Conservation (phyloP, 441 rosid genomes). For the Euphorbia schlechtendalii region DNA sequence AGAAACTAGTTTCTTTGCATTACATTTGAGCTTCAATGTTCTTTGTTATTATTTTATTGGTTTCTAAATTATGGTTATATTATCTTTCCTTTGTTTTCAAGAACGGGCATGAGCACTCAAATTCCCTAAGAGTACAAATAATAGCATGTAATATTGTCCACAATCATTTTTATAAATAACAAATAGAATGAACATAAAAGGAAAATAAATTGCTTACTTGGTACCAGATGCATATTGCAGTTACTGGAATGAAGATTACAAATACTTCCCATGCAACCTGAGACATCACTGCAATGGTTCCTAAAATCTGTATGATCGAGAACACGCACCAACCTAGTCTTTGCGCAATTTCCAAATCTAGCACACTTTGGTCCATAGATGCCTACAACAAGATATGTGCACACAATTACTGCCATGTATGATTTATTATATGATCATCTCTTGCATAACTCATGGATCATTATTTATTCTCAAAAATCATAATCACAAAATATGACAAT, state of each 20-base stretch:
- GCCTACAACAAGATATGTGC: conserved; percentile 41
- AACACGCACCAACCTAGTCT: conserved; percentile 91
- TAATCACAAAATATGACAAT: background rate
- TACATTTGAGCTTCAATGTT: background rate
- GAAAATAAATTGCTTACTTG: conserved; percentile 48
- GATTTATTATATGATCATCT: background rate
- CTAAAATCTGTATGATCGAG: conserved; percentile 72
- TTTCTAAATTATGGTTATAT: background rate
- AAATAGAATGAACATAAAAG: conserved; percentile 1
- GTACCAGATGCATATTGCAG: conserved; percentile 89
- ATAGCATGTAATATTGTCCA: background rate
- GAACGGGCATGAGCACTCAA: conserved; percentile 2
- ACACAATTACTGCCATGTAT: background rate
- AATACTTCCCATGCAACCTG: conserved; percentile 99
- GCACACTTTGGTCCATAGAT: conserved; percentile 89
- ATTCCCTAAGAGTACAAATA: background rate
- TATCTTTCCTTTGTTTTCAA: background rate
- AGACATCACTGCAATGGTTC: conserved; percentile 87
- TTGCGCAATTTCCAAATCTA: conserved; percentile 78
- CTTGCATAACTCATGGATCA: background rate
- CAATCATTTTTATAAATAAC: background rate
- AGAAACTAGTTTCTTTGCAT: conserved; percentile 2
- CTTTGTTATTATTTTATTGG: background rate
- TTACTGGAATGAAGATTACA: conserved; percentile 92
- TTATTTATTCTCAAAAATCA: background rate